Conservation (phyloP, 139 green algal species). For the Edaphochlamys debaryana region DNA sequence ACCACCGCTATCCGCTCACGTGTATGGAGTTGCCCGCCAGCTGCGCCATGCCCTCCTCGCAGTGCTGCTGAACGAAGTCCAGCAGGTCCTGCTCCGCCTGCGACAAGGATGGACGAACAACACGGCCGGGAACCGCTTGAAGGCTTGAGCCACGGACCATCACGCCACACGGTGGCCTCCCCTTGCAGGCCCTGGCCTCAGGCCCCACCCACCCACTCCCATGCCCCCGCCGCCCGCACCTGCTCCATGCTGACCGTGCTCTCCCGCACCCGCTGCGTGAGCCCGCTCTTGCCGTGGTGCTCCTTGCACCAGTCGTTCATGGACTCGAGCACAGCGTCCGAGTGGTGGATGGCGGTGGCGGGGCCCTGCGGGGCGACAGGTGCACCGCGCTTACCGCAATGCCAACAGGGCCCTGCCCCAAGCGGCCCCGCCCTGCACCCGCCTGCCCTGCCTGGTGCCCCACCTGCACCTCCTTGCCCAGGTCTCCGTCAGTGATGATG, state of each 20-base stretch:
- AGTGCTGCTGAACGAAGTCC: conserved; percentile 76
- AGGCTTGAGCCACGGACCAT: too few species aligned
- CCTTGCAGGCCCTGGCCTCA: too few species aligned
- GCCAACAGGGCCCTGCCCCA: too few species aligned
- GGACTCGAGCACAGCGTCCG: conserved; percentile 78
- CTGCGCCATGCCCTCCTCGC: conserved; percentile 41
- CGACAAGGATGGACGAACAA: too few species aligned
- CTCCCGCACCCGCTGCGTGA: conserved; percentile 56
- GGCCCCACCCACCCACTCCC: too few species aligned
- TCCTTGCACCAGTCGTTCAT: conserved; percentile 96
- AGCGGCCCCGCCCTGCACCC: too few species aligned
- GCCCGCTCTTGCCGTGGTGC: conserved; percentile 82
- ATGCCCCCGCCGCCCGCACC: too few species aligned
- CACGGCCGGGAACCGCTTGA: too few species aligned
- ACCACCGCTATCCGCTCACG: neutral
- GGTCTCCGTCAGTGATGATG: conserved; percentile 86
- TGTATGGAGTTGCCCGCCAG: conserved; percentile 90
- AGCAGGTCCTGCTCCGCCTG: conserved; percentile 57
- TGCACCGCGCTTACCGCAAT: too few species aligned
- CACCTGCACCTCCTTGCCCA: conserved; percentile 69
- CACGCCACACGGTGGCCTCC: too few species aligned
- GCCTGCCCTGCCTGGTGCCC: too few species aligned
- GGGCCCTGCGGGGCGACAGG: conserved; percentile 74
- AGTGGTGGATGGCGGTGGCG: conserved; percentile 86
- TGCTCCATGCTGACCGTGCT: conserved; percentile 26